These are phyloP conservation scores for Lachnellula subtilissima DNA, from an alignment of 2,329 filamentous ascomycete species.

Conservation along the genomic window DNA sequence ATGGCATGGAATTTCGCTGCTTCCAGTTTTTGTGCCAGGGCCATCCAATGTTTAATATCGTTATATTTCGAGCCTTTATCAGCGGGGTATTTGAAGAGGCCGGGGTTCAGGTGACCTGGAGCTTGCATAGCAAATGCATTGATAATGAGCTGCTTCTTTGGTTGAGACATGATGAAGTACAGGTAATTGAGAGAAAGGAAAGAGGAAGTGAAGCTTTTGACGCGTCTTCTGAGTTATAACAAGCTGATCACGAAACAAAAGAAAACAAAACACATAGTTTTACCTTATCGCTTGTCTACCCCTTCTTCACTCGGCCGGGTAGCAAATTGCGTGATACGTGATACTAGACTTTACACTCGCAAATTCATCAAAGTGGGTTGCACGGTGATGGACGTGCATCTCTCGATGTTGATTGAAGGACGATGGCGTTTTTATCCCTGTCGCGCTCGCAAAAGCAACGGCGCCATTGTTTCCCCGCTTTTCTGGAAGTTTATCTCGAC, in stretches of 20 bases:
- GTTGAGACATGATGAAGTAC: conserved; percentile 13
- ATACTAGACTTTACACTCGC: background rate
- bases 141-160: conserved; percentile 42
- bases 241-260: background rate
- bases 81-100: conserved; percentile 59
- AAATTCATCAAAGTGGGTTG: background rate
- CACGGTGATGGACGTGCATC: background rate
- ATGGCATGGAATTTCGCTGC: conserved; percentile 60
- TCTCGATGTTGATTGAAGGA: conserved; percentile 14
- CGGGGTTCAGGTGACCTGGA: conserved; percentile 49
- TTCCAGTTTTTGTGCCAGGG: conserved; percentile 56
- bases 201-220: background rate
- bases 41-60: conserved; percentile 55
- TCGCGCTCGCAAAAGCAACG: conserved; percentile 2
- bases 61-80: conserved; percentile 60
- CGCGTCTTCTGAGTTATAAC: background rate
- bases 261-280: background rate
- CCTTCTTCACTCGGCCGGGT: background rate
- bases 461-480: background rate
- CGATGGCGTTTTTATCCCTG: conserved; percentile 18
- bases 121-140: conserved; percentile 48
- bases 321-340: background rate
- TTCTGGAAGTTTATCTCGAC: background rate
- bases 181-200: background rate
- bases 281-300: background rate